Evolutionary conservation across 441 rosid species (phyloP).

Genomic region (Dalechampia spathulata): DNA sequence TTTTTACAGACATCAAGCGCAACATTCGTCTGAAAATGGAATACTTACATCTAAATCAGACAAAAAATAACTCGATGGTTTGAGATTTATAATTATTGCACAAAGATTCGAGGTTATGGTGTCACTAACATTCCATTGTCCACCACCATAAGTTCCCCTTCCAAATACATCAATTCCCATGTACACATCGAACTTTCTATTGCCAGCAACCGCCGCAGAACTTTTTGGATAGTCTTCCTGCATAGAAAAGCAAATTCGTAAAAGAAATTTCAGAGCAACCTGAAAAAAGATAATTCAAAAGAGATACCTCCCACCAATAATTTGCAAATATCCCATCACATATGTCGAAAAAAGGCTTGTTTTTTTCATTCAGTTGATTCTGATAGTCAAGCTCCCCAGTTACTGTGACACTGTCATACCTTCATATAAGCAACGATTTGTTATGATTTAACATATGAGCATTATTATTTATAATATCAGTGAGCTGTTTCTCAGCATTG

Average conservation of each 20-base stretch:
- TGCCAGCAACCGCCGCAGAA: conserved; percentile 74
- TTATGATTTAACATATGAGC: too few relatives aligned
- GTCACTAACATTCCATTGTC: conserved; percentile 58
- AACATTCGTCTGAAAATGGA: conserved; percentile 42
- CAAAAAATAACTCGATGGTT: background rate
- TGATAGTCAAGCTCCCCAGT: conserved; percentile 61
- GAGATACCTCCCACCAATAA: conserved; percentile 59
- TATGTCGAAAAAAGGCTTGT: conserved; percentile 74
- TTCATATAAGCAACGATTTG: conserved; percentile 16
- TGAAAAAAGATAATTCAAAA: background rate
- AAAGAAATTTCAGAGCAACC: background rate
- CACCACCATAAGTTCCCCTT: conserved; percentile 77
- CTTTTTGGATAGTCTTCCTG: conserved; percentile 53
- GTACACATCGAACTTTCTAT: conserved; percentile 71
- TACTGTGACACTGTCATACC: conserved; percentile 76
- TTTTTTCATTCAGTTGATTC: conserved; percentile 52
- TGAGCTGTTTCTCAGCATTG: background rate
- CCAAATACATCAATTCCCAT: conserved; percentile 90
- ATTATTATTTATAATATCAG: background rate
- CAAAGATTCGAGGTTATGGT: background rate
- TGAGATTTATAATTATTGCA: background rate
- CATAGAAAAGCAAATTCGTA: conserved; percentile 7
- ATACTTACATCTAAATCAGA: too few relatives aligned
- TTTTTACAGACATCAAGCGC: conserved; percentile 69
- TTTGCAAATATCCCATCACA: conserved; percentile 79